Conservation (phyloP, 208 protist genomes). For the Trypanosoma scelopori region DNA sequence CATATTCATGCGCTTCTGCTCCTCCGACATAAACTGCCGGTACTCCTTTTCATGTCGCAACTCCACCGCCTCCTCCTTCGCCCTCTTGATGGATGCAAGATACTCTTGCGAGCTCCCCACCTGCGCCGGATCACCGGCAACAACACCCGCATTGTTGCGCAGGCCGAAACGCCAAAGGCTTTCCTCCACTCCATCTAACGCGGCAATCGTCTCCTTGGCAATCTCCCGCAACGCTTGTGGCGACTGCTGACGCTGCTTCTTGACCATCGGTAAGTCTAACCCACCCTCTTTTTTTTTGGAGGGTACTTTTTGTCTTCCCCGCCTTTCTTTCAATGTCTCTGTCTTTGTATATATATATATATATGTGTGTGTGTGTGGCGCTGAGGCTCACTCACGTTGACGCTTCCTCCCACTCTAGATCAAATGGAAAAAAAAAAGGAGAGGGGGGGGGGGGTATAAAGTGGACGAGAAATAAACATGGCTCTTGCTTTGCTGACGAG, state of each 20-base stretch:
- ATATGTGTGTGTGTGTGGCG: too few relatives aligned
- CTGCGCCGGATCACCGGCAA: not conserved
- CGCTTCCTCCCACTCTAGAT: too few relatives aligned
- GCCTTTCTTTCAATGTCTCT: too few relatives aligned
- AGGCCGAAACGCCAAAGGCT: conserved; percentile 73
- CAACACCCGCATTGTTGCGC: conserved; percentile 19
- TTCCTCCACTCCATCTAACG: conserved; percentile 73
- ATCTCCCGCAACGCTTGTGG: not conserved
- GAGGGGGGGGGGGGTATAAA: too few relatives aligned
- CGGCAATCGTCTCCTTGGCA: conserved; percentile 40
- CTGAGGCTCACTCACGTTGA: too few relatives aligned
- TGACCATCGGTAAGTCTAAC: too few relatives aligned
- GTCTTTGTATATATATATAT: too few relatives aligned
- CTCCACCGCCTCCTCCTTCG: conserved; percentile 50
- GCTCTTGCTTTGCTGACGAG: too few relatives aligned
- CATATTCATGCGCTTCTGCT: conserved; percentile 44
- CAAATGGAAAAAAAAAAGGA: too few relatives aligned
- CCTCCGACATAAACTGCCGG: conserved; percentile 45
- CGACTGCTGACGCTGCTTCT: too few relatives aligned
- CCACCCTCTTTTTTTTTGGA: not conserved
- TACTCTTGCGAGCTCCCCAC: conserved; percentile 38
- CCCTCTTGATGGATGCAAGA: conserved; percentile 48
- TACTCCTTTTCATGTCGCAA: conserved; percentile 62
- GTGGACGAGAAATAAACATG: too few relatives aligned
- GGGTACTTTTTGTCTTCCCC: too few relatives aligned